These are phyloP conservation scores for Angomonas desouzai DNA, from an alignment of 208 protist genomes.

Conservation along the genomic window DNA sequence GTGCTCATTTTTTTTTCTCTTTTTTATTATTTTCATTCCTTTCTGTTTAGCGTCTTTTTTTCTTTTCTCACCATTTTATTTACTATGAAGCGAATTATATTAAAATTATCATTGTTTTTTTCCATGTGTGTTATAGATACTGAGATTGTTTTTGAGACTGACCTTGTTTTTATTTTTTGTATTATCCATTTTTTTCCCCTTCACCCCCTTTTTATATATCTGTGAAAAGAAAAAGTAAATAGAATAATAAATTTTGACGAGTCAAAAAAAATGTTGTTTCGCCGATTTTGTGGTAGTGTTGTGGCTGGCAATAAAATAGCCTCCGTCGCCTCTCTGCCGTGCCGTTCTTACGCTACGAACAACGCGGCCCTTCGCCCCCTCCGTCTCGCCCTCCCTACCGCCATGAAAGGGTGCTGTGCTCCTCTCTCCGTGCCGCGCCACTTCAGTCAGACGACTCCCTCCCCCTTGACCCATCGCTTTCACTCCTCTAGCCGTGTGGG, in stretches of 20 bases:
- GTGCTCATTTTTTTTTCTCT: constrained; percentile 10
- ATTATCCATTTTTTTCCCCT: background rate
- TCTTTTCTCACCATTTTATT: background rate
- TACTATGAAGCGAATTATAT: background rate
- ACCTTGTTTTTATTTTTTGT: background rate
- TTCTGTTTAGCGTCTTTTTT: constrained; percentile 7
- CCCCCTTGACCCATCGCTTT: background rate
- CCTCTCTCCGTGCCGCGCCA: no score
- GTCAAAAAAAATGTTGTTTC: background rate
- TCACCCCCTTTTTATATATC: no score
- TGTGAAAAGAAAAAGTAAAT: no score
- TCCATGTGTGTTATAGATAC: constrained; percentile 2
- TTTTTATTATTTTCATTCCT: constrained; percentile 13
- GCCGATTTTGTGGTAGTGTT: background rate
- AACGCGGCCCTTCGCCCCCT: no score
- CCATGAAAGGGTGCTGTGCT: no score
- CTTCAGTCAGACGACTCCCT: no score
- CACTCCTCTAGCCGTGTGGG: no score
- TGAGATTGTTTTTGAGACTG: background rate
- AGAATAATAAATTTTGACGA: background rate
- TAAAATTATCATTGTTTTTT: background rate
- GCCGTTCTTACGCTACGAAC: background rate
- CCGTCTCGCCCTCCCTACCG: no score
- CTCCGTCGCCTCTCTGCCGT: background rate
- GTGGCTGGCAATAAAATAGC: background rate